Base-by-base conservation (phyloP, 2,329 filamentous ascomycete genomes). In the Ramularia endophylla region DNA sequence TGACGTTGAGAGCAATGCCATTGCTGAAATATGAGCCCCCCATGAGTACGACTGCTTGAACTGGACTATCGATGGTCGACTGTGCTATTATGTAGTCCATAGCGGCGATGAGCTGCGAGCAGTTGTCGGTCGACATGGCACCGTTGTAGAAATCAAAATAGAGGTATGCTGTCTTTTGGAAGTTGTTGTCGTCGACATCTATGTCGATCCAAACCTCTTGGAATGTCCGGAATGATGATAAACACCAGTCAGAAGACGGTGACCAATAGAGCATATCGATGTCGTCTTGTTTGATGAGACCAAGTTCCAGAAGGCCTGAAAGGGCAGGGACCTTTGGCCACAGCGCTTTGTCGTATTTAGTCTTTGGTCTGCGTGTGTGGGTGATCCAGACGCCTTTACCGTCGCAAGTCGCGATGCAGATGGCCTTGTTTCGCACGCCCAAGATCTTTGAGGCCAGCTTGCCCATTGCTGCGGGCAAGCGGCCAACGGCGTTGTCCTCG, bases 61-160 rank as follows among this genome's bases (percentile, higher is more conserved):
- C 53, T 0, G 60, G 58, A 9, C 43, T 46, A 12, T 57, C 49
- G 12, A 41, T 19, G 0, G 58, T 56, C 31, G 62, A 57, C 8
- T 50, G 51, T n/a, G 51, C 44, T 5, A 64, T 43, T 22, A 69
- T 56, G 38, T 58, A 59, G 12, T 62, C 59, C 37, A 69, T 57
- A 9, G 64, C 64, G 6, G 58, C 53, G 36, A 63, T 57, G 17
- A 68, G 51, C 7, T 58, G 57, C 9, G 55, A 57, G 48, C 66
- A 69, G 41, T 69, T 63, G 5, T 43, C 45, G 0, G 65, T 67
- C 16, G 64, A 60, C 65, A 69, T 68, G 37, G 66, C 66, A 20
- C 66, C 66, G 40, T 69, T 69, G 55, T 68, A 69, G 38, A 67
- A 66, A 38, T 68, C 57, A 40, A 66, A 69, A 49, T 65, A 63